These are phyloP conservation scores for Conoideocrella luteorostrata DNA, from an alignment of 2,329 filamentous ascomycete genomes.

Conservation along the genomic window DNA sequence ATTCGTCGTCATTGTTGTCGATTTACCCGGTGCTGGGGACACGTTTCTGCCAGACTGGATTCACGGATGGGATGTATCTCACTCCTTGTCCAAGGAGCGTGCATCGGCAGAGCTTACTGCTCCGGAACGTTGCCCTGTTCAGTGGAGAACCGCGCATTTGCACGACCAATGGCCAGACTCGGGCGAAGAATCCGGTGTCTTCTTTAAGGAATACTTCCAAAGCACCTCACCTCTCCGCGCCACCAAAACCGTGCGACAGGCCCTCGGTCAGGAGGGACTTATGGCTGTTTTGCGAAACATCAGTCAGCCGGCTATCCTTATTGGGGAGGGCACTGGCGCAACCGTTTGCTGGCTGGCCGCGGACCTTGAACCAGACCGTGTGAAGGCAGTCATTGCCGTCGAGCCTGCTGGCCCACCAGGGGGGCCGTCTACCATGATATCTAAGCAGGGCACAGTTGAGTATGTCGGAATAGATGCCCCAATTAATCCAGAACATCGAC, in stretches of 20 bases:
- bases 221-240: conserved; percentile 32
- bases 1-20: conserved; percentile 36
- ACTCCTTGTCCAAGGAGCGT: too few species aligned
- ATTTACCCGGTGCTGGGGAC: conserved; percentile 30
- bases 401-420: conserved; percentile 50
- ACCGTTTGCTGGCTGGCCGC: conserved; percentile 40
- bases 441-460: background rate
- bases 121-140: conserved; percentile 15
- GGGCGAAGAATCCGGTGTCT: conserved; percentile 34
- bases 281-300: conserved; percentile 35
- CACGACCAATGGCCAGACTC: conserved; percentile 37
- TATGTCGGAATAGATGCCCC: conserved; percentile 16
- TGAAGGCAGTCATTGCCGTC: conserved; percentile 42
- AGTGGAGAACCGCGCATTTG: conserved; percentile 22
- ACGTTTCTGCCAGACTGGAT: too few species aligned
- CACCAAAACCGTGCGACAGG: conserved; percentile 25
- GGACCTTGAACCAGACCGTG: conserved; percentile 40
- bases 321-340: conserved; percentile 45
- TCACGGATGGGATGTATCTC: too few species aligned
- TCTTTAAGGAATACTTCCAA: conserved; percentile 41
- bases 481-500: conserved; percentile 22
- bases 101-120: conserved; percentile 29
- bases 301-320: conserved; percentile 31
- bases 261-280: conserved; percentile 28
- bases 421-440: conserved; percentile 13